Evolutionary conservation across 2,329 filamentous ascomycete genomes (phyloP).

Genomic region (Huntiella decipiens): DNA sequence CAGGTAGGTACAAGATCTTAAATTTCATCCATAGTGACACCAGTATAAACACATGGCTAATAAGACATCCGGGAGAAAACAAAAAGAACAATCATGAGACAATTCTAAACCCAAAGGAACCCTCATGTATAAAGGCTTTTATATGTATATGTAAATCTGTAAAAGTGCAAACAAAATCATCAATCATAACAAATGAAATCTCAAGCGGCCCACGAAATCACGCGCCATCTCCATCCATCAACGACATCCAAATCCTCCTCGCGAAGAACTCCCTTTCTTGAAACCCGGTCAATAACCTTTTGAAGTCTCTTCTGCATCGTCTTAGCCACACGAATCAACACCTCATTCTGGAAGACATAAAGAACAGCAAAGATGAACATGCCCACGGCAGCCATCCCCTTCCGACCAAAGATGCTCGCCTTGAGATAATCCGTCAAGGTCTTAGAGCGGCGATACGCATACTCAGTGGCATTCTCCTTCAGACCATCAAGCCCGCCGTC

Average conservation of each 20-base stretch:
- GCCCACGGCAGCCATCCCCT: conserved; percentile 27
- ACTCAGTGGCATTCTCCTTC: conserved; percentile 32
- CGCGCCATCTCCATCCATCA: conserved; percentile 37
- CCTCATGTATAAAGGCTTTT: no score
- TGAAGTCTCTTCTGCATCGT: conserved; percentile 29
- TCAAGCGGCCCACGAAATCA: conserved; percentile 26
- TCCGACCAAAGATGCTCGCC: conserved; percentile 24
- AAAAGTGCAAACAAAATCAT: no score
- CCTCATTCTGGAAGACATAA: conserved; percentile 40
- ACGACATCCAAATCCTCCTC: conserved; percentile 31
- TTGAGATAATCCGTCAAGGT: conserved; percentile 31
- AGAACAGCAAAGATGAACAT: conserved; percentile 37
- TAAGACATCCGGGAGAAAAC: no score
- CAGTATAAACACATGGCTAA: no score
- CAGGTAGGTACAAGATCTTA: no score
- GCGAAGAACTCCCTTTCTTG: conserved; percentile 25
- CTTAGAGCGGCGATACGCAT: conserved; percentile 34
- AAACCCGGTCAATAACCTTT: conserved; percentile 25
- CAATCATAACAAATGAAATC: background rate
- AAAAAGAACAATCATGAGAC: no score
- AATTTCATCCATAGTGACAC: no score
- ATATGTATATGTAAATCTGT: no score
- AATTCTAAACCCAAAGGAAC: no score
- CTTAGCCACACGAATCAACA: conserved; percentile 33
- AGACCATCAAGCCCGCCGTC: background rate